Percentiles rank a stretch among this genome's conserved stretches.
Evolutionary conservation across 108 stramenopile genomes (phyloP).

Genomic region (Nannochloropsis salina): DNA sequence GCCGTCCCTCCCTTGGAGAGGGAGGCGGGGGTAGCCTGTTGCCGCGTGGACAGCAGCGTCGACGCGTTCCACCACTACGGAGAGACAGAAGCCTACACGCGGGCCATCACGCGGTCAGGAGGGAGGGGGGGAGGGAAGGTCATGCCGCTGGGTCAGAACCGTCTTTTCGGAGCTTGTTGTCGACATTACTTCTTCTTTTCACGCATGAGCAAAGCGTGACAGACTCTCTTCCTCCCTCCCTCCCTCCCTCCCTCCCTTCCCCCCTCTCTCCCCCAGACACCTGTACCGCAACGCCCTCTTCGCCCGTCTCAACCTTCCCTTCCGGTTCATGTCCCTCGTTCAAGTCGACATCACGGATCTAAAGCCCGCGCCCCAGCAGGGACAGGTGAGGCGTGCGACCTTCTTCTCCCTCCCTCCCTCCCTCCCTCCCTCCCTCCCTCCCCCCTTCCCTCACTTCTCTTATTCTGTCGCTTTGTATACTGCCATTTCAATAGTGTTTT

Average conservation of each 20-base stretch:
- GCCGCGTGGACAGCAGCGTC: neutral
- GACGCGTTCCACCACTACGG: neutral
- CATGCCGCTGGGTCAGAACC: neutral
- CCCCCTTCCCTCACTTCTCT: neutral
- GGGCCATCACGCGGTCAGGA: neutral
- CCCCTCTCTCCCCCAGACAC: neutral
- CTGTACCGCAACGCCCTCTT: neutral
- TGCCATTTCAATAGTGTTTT: no score
- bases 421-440: neutral
- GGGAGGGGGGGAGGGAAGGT: neutral
- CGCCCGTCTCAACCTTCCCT: neutral
- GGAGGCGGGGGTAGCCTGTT: neutral
- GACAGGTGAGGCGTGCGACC: neutral
- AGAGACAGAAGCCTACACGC: neutral
- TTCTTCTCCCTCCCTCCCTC: neutral
- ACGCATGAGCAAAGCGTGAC: no score
- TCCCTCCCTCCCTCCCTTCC: slow-evolving; percentile 2
- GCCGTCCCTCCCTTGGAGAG: neutral
- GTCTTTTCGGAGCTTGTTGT: neutral
- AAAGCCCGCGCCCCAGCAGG: neutral
- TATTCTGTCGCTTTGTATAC: neutral
- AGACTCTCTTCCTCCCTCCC: slow-evolving; percentile 10
- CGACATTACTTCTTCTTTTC: neutral
- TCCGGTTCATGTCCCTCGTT: neutral
- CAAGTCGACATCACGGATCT: neutral